phyloP scores from a whole-genome alignment of 441 rosid species.

The Euphorbia celastroides region DNA sequence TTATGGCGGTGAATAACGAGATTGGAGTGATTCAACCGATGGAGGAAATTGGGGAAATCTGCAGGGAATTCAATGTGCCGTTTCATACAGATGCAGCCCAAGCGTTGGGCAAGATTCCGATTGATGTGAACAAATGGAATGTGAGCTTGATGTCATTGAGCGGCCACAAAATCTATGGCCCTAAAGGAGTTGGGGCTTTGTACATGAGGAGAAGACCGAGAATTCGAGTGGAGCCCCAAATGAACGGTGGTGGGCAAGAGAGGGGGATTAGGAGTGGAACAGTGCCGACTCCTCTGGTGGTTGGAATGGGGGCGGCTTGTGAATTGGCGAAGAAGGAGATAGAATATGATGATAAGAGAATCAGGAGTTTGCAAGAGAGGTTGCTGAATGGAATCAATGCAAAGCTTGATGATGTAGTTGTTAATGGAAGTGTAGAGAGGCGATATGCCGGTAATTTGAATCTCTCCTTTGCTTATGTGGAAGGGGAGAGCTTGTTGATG shows the following conservation, averaged over 20 bases:
- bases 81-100: constrained; percentile 96
- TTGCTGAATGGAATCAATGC: background rate
- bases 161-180: constrained; percentile 87
- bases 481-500: constrained; percentile 96
- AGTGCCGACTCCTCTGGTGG: constrained; percentile 71
- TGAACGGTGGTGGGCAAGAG: constrained; percentile 99
- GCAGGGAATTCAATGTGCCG: constrained; percentile 21
- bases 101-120: constrained; percentile 86
- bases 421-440: constrained; percentile 33
- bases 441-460: constrained; percentile 80
- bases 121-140: constrained; percentile 87
- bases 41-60: constrained; percentile 26
- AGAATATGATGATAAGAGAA: constrained; percentile 76
- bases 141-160: constrained; percentile 94
- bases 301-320: constrained; percentile 94
- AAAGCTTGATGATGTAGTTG: background rate
- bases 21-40: constrained; percentile 93
- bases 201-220: constrained; percentile 80
- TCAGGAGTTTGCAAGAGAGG: constrained; percentile 28
- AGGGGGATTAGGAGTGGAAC: constrained; percentile 96
- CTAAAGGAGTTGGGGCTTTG: constrained; percentile 91
- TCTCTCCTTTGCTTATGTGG: constrained; percentile 85
- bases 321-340: constrained; percentile 82
- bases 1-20: constrained; percentile 96
- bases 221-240: constrained; percentile 78